These are phyloP conservation scores for Warburgia ugandensis DNA, from an alignment of 164 flowering plant genomes.

Conservation along the genomic window DNA sequence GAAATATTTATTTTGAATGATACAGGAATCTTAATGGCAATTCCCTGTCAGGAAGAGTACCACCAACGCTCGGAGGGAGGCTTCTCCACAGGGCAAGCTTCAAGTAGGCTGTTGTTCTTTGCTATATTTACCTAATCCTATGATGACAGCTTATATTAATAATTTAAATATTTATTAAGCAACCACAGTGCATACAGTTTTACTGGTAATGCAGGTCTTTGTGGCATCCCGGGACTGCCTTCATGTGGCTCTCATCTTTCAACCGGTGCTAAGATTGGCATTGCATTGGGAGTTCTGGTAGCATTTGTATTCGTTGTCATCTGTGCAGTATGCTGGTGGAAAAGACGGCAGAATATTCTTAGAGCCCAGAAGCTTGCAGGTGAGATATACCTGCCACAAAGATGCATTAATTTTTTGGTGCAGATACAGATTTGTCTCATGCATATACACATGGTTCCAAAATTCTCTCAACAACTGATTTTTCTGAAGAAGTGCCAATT, in stretches of 20 bases:
- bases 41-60: conserved; percentile 77
- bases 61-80: conserved; percentile 78
- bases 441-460: neutral
- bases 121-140: neutral
- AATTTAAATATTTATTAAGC: neutral
- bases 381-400: conserved; percentile 14
- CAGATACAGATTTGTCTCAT: neutral
- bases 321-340: conserved; percentile 70
- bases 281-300: conserved; percentile 43
- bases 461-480: neutral
- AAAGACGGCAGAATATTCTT: conserved; percentile 87
- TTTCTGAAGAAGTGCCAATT: too few species aligned
- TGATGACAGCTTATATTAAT: neutral
- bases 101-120: conserved; percentile 49
- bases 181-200: conserved; percentile 62
- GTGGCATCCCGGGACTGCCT: conserved; percentile 92
- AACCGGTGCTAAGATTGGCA: conserved; percentile 59
- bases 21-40: conserved; percentile 92
- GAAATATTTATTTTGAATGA: conserved; percentile 6
- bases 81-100: conserved; percentile 95
- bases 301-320: conserved; percentile 40
- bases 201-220: conserved; percentile 85
- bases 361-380: conserved; percentile 82
- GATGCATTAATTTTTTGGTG: neutral
- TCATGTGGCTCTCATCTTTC: conserved; percentile 86